A percentile compares a stretch with the other conserved stretches of the same genome.
Evolutionary conservation across 495 filamentous ascomycete genomes (phyloP).

Genomic region (Penicillium atrosanguineum): DNA sequence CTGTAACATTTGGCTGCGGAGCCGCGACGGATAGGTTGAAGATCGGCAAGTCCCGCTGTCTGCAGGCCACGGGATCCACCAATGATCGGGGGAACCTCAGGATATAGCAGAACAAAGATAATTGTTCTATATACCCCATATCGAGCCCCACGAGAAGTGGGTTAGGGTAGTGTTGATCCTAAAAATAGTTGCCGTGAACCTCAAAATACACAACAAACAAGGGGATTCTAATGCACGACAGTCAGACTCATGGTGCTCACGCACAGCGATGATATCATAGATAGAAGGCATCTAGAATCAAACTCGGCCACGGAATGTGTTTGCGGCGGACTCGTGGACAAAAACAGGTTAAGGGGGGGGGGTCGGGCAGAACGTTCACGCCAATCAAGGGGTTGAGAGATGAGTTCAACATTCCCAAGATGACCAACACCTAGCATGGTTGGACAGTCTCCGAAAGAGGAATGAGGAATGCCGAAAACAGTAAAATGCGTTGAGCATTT

Average conservation of each 20-base stretch:
- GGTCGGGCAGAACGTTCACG: conserved; percentile 4
- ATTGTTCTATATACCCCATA: neutral
- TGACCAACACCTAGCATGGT: neutral
- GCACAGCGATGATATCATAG: neutral
- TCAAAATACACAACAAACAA: neutral
- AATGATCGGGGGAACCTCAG: neutral
- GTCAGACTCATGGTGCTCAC: neutral
- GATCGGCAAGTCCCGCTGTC: conserved; percentile 17
- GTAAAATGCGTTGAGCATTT: neutral
- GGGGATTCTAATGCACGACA: neutral
- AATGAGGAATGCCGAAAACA: conserved; percentile 3
- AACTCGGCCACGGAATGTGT: neutral
- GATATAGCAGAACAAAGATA: neutral
- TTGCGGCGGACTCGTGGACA: neutral
- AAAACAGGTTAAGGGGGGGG: neutral
- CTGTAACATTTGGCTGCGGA: conserved; percentile 16
- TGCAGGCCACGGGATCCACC: conserved; percentile 3
- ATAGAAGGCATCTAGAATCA: conserved; percentile 2
- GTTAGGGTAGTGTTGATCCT: neutral
- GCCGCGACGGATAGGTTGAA: conserved; percentile 18
- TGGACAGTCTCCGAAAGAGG: neutral
- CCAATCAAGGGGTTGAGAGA: conserved; percentile 4
- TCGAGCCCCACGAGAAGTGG: neutral
- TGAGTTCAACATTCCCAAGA: conserved; percentile 10
- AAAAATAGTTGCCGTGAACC: neutral